A percentile compares a stretch with the other conserved stretches of the same genome.
Conservation (phyloP, 495 filamentous ascomycete genomes). For the Tuber microsphaerosporum region DNA sequence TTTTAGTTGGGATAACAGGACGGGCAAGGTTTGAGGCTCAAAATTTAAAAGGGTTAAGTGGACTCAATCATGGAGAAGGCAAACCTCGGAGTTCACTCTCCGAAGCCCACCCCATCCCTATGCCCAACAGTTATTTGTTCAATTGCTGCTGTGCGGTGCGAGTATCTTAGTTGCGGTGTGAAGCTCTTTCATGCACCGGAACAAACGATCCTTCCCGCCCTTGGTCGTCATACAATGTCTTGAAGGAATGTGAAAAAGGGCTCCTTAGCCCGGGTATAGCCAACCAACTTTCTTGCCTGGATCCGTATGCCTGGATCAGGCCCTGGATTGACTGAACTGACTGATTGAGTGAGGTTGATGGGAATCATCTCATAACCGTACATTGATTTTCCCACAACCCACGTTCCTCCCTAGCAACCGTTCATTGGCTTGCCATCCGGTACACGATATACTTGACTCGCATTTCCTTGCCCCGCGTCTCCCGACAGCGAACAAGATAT, state of each 20-base stretch:
- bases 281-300: not conserved
- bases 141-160: not conserved
- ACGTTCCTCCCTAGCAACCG: constrained; percentile 34
- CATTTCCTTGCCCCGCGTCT: constrained; percentile 26
- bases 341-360: not conserved
- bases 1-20: not conserved
- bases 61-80: not conserved
- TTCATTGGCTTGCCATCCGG: constrained; percentile 27
- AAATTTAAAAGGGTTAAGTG: not conserved
- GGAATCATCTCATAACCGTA: not conserved
- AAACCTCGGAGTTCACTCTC: not conserved
- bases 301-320: not conserved
- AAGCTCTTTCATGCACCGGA: not conserved
- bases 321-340: not conserved
- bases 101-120: not conserved
- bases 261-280: not conserved
- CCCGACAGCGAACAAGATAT: constrained; percentile 10
- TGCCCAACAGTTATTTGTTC: not conserved
- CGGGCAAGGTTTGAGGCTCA: not conserved
- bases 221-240: not conserved
- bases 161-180: not conserved
- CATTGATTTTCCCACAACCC: constrained; percentile 8
- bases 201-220: not conserved
- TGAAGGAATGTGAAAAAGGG: not conserved
- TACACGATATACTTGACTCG: constrained; percentile 30